Evolutionary conservation across 108 stramenopile genomes (phyloP).

Genomic region (Cyclotella kingstonii): DNA sequence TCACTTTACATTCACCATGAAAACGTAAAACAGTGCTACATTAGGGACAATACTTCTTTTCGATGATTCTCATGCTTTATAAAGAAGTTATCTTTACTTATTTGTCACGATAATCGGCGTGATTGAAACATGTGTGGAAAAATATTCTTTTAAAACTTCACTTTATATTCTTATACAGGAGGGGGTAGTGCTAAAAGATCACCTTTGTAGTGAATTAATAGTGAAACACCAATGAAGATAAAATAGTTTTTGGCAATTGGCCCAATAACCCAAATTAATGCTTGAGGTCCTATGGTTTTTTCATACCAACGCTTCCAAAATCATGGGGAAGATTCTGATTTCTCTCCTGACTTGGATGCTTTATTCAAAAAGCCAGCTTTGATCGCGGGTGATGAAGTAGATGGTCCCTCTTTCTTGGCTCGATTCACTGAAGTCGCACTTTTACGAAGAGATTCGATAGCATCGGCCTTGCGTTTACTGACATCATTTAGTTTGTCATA

Average conservation of each 20-base stretch:
- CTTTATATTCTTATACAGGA: conserved; percentile 53
- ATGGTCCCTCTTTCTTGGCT: conserved; percentile 40
- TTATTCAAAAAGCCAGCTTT: conserved; percentile 82
- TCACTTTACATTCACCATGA: too few species aligned
- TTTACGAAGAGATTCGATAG: conserved; percentile 64
- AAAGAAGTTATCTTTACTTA: not conserved
- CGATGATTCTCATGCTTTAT: too few species aligned
- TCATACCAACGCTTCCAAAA: conserved; percentile 60
- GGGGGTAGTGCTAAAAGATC: conserved; percentile 76
- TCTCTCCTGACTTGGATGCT: conserved; percentile 15
- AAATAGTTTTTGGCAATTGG: conserved; percentile 73
- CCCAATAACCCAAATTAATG: conserved; percentile 61
- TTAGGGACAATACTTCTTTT: too few species aligned
- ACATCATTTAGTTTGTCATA: conserved; percentile 74
- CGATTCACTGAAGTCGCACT: conserved; percentile 48
- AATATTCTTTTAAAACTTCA: not conserved
- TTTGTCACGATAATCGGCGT: not conserved
- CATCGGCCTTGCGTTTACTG: conserved; percentile 66
- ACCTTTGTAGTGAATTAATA: conserved; percentile 70
- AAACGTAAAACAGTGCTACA: too few species aligned
- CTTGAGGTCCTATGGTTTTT: conserved; percentile 59
- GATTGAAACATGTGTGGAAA: not conserved
- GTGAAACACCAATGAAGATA: conserved; percentile 68
- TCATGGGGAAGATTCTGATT: conserved; percentile 11
- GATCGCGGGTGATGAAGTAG: too few species aligned